Evolutionary conservation across 2,329 filamentous ascomycete species (phyloP).

Genomic region (Nothophoma quercina): DNA sequence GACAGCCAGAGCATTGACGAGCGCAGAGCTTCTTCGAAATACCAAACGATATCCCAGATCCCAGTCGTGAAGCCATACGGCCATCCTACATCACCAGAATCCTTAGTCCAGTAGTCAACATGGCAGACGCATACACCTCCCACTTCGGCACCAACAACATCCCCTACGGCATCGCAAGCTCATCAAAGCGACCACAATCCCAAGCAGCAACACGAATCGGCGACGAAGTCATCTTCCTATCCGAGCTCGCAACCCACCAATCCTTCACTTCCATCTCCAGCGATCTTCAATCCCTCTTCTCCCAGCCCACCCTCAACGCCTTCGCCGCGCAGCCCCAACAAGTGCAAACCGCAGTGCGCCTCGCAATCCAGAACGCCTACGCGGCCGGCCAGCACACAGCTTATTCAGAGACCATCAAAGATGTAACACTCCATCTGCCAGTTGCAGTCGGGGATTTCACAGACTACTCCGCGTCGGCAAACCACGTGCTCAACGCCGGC

Average conservation of each 20-base stretch:
- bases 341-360: conserved; percentile 51
- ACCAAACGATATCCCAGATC: too few species aligned
- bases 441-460: conserved; percentile 64
- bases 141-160: conserved; percentile 45
- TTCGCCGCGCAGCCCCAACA: conserved; percentile 57
- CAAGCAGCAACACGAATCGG: conserved; percentile 61
- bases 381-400: conserved; percentile 29
- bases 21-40: too few species aligned
- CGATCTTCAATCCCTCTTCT: conserved; percentile 38
- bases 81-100: too few species aligned
- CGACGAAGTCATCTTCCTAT: conserved; percentile 62
- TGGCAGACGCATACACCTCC: conserved; percentile 33
- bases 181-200: conserved; percentile 34
- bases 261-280: conserved; percentile 35
- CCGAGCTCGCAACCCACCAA: conserved; percentile 48
- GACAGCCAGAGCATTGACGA: too few species aligned
- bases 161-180: conserved; percentile 42
- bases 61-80: too few species aligned
- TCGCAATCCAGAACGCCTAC: conserved; percentile 49
- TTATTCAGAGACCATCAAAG: conserved; percentile 43
- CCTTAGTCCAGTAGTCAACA: conserved; percentile 4
- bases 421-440: conserved; percentile 62
- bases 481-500: conserved; percentile 62
- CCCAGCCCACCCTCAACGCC: conserved; percentile 53
- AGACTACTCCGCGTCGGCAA: conserved; percentile 64